phyloP scores from a whole-genome alignment of 306 rosid genomes.

The Rosa chinensis region DNA sequence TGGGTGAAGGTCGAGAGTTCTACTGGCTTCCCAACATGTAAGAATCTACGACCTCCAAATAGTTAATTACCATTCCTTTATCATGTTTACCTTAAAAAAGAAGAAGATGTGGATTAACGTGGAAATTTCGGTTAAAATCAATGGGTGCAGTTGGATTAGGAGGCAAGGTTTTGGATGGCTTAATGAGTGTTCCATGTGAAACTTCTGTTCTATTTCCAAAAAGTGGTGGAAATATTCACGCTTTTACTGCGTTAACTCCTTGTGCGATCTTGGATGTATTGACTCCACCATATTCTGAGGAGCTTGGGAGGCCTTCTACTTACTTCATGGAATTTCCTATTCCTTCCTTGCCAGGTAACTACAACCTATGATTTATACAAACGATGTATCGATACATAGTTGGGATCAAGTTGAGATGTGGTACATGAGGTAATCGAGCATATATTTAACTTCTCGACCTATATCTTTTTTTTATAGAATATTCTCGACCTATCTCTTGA shows the following conservation, averaged over 20 bases:
- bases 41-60: not conserved
- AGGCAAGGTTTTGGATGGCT: slow-evolving; percentile 40
- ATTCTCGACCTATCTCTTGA: no score
- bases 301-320: slow-evolving; percentile 59
- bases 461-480: no score
- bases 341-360: slow-evolving; percentile 50
- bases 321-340: slow-evolving; percentile 51
- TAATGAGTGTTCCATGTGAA: slow-evolving; percentile 46
- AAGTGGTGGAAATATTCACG: slow-evolving; percentile 72
- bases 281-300: slow-evolving; percentile 62
- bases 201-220: slow-evolving; percentile 49
- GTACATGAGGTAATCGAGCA: not conserved
- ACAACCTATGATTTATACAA: not conserved
- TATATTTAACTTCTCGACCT: not conserved
- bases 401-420: not conserved
- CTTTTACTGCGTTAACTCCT: slow-evolving; percentile 52
- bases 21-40: slow-evolving; percentile 40
- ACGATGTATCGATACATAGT: not conserved
- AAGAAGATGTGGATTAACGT: not conserved
- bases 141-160: slow-evolving; percentile 54
- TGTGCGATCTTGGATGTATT: slow-evolving; percentile 67
- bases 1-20: slow-evolving; percentile 44
- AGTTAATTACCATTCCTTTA: not conserved
- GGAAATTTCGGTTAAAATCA: not conserved
- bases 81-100: not conserved